These are phyloP conservation scores for Pythium apleroticum DNA, from an alignment of 352 stramenopile genomes.

Conservation along the genomic window DNA sequence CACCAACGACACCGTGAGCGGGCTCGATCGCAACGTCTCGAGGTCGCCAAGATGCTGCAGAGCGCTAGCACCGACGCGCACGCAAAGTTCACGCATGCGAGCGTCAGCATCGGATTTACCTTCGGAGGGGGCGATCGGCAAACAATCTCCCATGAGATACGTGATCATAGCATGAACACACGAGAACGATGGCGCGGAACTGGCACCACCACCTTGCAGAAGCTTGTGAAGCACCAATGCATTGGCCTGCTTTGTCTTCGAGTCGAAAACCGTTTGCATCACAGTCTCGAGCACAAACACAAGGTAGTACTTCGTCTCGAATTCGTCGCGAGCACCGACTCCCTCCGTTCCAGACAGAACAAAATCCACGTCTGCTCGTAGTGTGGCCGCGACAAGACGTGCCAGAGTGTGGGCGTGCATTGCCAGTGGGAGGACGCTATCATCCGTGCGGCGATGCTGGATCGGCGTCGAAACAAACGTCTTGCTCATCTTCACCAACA, in stretches of 20 bases:
- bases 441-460: slow-evolving; percentile 69
- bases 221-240: slow-evolving; percentile 69
- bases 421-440: slow-evolving; percentile 51
- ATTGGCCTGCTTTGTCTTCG: slow-evolving; percentile 77
- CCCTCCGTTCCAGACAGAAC: slow-evolving; percentile 31
- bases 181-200: background rate
- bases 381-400: slow-evolving; percentile 39
- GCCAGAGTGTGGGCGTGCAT: slow-evolving; percentile 57
- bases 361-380: slow-evolving; percentile 57
- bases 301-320: slow-evolving; percentile 76
- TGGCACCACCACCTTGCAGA: slow-evolving; percentile 25
- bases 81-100: slow-evolving; percentile 67
- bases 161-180: slow-evolving; percentile 21
- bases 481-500: slow-evolving; percentile 67
- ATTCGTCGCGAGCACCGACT: slow-evolving; percentile 31
- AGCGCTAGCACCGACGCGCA: slow-evolving; percentile 59
- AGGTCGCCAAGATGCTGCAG: slow-evolving; percentile 71
- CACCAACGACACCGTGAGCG: slow-evolving; percentile 61
- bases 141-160: slow-evolving; percentile 14
- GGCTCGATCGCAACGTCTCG: slow-evolving; percentile 57
- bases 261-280: slow-evolving; percentile 68
- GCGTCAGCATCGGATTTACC: slow-evolving; percentile 22
- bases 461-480: slow-evolving; percentile 59
- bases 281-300: slow-evolving; percentile 82
- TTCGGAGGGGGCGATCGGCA: background rate